Base-by-base conservation (phyloP, 1,284 basidiomycete genomes). In the Gomphus bonarii region DNA sequence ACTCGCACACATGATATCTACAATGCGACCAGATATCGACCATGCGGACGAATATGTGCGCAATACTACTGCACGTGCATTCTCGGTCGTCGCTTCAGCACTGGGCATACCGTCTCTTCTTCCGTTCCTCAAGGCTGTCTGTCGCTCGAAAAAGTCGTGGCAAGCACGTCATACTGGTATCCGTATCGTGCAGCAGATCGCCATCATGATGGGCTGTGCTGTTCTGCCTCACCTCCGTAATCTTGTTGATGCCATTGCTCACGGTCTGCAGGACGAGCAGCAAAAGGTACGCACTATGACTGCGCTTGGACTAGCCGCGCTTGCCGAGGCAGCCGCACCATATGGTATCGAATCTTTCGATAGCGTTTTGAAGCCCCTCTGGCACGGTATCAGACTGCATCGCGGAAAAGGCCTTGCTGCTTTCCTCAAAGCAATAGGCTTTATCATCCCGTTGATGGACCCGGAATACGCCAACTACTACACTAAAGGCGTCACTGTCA, bases 191-290 rank as follows among this genome's bases (percentile, higher is more conserved):
- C 97, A 99, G 73, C 97, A 99, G 71, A 99, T 99, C 59, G 95
- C 97, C 20, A 97, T 99, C 68, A 97, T 99, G 94, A 98, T 98
- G 94, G 95, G 97, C 20, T 98, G 95, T 66, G 97, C 95, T n/a
- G 90, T 99, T 36, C 80, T 99, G 3, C 97, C 97, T 16, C 97
- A 99, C 70, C 78, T 99, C 48, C 89, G 94, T 59, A 98, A 97
- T 67, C 79, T 99, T 36, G 95, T 99, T 44, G 92, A 97, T 63
- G 95, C 95, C 63, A 93, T 99, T 57, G 93, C 94, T 1, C 91
- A 95, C 64, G 97, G 97, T 22, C 77, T 99, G 48, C 85, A 92
- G 50, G 97, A 99, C 66, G 97, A 99, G 64, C 95, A 99, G 72
- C 95, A 98, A 71, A 99, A 99, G 69, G 97, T 99, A 57, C 81